Percentiles rank a stretch among this genome's conserved stretches.
Evolutionary conservation across 208 protist species (phyloP).

Genomic region (Spongospora subterranea): DNA sequence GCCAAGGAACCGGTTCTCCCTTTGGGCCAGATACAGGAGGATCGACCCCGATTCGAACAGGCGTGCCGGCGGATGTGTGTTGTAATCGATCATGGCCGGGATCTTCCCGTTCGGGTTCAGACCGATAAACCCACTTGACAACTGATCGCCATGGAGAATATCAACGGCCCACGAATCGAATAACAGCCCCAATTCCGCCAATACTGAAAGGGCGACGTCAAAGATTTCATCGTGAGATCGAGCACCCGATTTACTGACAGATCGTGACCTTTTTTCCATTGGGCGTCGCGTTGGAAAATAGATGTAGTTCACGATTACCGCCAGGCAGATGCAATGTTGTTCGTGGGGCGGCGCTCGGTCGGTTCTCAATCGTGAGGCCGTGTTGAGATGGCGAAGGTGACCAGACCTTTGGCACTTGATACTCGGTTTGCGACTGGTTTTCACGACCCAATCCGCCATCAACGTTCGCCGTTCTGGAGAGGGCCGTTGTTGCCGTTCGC

Average conservation of each 20-base stretch:
- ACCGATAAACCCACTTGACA: slow-evolving; percentile 70
- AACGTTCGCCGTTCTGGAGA: too few species aligned
- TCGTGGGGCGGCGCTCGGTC: slow-evolving; percentile 50
- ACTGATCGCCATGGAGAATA: slow-evolving; percentile 67
- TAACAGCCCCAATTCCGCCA: slow-evolving; percentile 60
- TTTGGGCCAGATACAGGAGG: slow-evolving; percentile 80
- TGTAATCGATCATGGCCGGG: slow-evolving; percentile 75
- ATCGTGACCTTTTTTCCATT: slow-evolving; percentile 68
- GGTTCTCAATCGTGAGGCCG: slow-evolving; percentile 43
- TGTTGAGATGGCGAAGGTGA: not conserved
- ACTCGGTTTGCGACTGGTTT: not conserved
- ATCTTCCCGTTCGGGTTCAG: slow-evolving; percentile 82
- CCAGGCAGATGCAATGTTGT: not conserved
- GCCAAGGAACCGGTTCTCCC: slow-evolving; percentile 73
- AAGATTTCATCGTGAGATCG: not conserved
- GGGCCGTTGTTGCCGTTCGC: too few species aligned
- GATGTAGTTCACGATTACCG: slow-evolving; percentile 62
- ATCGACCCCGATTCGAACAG: slow-evolving; percentile 81
- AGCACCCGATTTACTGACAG: too few species aligned
- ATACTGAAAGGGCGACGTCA: not conserved
- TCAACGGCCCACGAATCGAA: slow-evolving; percentile 59
- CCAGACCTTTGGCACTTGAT: slow-evolving; percentile 11
- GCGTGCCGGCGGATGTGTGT: slow-evolving; percentile 56
- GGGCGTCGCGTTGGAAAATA: slow-evolving; percentile 64
- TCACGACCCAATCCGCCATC: too few species aligned